Percentiles rank a stretch among this genome's conserved stretches.
These are phyloP conservation scores for Colletotrichum sojae DNA, from an alignment of 2,329 filamentous ascomycete species.

Conservation along the genomic window DNA sequence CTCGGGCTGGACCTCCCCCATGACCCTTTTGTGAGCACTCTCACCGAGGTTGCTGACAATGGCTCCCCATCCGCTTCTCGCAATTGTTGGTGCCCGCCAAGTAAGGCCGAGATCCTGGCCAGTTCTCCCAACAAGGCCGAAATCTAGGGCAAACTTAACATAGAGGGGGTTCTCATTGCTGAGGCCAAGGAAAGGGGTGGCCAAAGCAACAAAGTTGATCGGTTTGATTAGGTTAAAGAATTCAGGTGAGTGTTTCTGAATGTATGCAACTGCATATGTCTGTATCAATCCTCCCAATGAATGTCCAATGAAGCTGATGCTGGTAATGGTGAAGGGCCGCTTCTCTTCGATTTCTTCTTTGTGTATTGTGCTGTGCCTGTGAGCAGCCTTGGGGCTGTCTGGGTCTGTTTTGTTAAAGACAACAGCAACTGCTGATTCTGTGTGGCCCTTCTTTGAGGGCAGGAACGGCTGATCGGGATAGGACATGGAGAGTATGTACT, in stretches of 20 bases:
- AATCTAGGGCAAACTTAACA: slow-evolving; percentile 96
- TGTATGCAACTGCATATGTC: slow-evolving; percentile 95
- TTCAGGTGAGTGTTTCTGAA: slow-evolving; percentile 92
- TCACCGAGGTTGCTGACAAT: slow-evolving; percentile 86
- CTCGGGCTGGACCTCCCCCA: slow-evolving; percentile 77
- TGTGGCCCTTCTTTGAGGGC: slow-evolving; percentile 70
- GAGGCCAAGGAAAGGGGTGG: slow-evolving; percentile 88
- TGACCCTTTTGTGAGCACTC: slow-evolving; percentile 72
- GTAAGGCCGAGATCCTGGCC: slow-evolving; percentile 95
- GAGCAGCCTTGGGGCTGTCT: slow-evolving; percentile 57
- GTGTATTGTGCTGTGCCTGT: slow-evolving; percentile 75
- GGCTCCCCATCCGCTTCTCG: slow-evolving; percentile 88
- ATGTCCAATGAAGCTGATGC: slow-evolving; percentile 95
- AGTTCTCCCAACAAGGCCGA: slow-evolving; percentile 95
- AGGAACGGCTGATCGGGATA: slow-evolving; percentile 94
- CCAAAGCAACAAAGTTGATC: slow-evolving; percentile 90
- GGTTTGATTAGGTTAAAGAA: slow-evolving; percentile 92
- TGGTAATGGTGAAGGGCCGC: slow-evolving; percentile 86
- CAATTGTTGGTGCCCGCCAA: slow-evolving; percentile 90
- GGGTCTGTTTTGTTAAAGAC: slow-evolving; percentile 57
- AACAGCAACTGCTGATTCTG: slow-evolving; percentile 52
- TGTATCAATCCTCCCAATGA: slow-evolving; percentile 92
- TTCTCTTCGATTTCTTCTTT: slow-evolving; percentile 51
- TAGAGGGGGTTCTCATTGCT: slow-evolving; percentile 99
- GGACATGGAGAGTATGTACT: slow-evolving; percentile 89